Evolutionary conservation across 306 rosid genomes (phyloP).

Genomic region (Luffa acutangula): DNA sequence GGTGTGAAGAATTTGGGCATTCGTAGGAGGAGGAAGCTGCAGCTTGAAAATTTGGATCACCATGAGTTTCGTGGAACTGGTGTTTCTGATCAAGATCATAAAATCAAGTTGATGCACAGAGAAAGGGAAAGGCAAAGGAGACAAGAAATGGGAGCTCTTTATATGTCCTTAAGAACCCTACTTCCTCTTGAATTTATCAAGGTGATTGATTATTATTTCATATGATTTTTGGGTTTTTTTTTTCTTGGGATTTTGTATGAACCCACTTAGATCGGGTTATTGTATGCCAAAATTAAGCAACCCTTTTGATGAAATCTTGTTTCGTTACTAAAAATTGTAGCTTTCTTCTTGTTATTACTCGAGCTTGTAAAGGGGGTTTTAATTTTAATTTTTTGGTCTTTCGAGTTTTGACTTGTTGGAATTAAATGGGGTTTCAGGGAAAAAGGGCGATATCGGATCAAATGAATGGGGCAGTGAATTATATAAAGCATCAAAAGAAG

Average conservation of each 20-base stretch:
- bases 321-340: neutral
- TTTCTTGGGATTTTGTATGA: neutral
- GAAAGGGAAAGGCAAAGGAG: constrained; percentile 39
- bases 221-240: neutral
- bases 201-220: neutral
- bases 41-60: neutral
- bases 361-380: neutral
- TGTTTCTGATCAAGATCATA: neutral
- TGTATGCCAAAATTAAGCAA: neutral
- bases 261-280: neutral
- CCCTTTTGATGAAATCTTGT: neutral
- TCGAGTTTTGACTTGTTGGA: neutral
- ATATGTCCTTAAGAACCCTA: constrained; percentile 26
- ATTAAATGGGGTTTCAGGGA: constrained; percentile 31
- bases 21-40: neutral
- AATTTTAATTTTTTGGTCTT: neutral
- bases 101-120: constrained; percentile 29
- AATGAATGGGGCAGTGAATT: constrained; percentile 46
- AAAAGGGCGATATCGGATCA: constrained; percentile 68
- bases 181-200: constrained; percentile 28
- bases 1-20: neutral
- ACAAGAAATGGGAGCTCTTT: constrained; percentile 25
- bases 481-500: constrained; percentile 38
- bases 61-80: neutral
- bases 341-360: neutral